Base-by-base conservation (phyloP, 2,329 filamentous ascomycete species). In the Sclerotinia sclerotiorum region DNA sequence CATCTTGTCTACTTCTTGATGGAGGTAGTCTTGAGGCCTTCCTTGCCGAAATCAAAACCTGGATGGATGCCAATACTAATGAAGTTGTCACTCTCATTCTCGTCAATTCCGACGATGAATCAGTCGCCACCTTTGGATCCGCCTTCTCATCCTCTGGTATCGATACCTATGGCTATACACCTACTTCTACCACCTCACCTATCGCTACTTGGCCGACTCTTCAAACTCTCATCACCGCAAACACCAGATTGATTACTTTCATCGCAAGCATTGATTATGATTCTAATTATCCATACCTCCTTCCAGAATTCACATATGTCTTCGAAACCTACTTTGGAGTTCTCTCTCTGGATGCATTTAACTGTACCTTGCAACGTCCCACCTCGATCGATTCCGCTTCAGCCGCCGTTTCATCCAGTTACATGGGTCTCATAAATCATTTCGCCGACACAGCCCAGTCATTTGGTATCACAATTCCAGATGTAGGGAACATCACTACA, bases 391-490 rank as follows among this genome's bases (percentile, higher is more conserved):
- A 79, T 29, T 76, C 81, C 4, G 83, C 84, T 61, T 75, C 84
- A 21, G 74, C 81, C 1, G 90, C 89, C 1, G 76, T 90, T 35
- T 76, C 81, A 0, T 82, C 83, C 1, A 85, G 85, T 73, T 84
- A 87, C 73, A 84, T 95, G 77, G 87, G 91, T 35, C 81, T 95
- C 13, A 84, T 92, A 81, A 95, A 95, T 82, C 92, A 95, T 80
- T 94, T 95, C 81, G 84, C 90, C 65, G 88, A 94, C 81, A 80
- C 83, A 68, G 79, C 76, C 6, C 76, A 87, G 29, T 77, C 81
- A n/a, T 78, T 83, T 5, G 82, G 82, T 69, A 85, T 92, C 74
- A 79, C 85, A 71, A 81, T 87, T 52, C 90, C 90, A 2, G 85
- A 90, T 72, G 81, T 84, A n/a, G 82, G 80, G 71, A 82, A 85